Evolutionary conservation across 345 rosid species (phyloP).

Genomic region (Dovyalis caffra): DNA sequence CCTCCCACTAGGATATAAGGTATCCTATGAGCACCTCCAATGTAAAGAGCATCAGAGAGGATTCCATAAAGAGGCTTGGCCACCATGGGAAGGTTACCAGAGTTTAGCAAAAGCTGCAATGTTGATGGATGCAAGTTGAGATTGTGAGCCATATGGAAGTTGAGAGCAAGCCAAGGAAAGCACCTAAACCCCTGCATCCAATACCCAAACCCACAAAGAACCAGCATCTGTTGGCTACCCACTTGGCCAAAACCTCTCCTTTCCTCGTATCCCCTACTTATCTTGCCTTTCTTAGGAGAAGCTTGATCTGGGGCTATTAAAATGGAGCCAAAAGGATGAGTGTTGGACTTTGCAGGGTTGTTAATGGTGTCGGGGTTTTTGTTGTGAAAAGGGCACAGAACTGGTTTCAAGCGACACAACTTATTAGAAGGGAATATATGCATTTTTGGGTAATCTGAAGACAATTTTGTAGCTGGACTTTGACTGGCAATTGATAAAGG

Average conservation of each 20-base stretch:
- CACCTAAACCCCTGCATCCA: constrained; percentile 90
- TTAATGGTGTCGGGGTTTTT: constrained; percentile 20
- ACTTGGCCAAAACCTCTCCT: constrained; percentile 32
- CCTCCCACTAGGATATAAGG: constrained; percentile 91
- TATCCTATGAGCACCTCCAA: constrained; percentile 67
- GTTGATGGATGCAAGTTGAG: constrained; percentile 67
- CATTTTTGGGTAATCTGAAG: constrained; percentile 12
- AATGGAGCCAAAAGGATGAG: constrained; percentile 24
- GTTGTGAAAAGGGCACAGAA: constrained; percentile 11
- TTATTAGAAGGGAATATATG: neutral
- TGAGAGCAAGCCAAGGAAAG: constrained; percentile 92
- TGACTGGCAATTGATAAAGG: constrained; percentile 5
- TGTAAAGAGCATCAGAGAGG: constrained; percentile 72
- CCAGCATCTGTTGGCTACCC: constrained; percentile 52
- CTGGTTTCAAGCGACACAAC: constrained; percentile 3
- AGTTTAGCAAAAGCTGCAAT: constrained; percentile 81
- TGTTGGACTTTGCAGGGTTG: constrained; percentile 20
- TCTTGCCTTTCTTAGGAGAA: constrained; percentile 31
- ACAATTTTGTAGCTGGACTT: constrained; percentile 8
- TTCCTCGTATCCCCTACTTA: constrained; percentile 23
- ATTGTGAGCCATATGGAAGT: constrained; percentile 75
- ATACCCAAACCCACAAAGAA: constrained; percentile 80
- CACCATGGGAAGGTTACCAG: constrained; percentile 82
- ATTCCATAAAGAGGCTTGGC: constrained; percentile 87
- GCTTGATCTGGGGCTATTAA: constrained; percentile 31